These are phyloP conservation scores for Panellus pusillus DNA, from an alignment of 768 basidiomycete species.

Conservation along the genomic window DNA sequence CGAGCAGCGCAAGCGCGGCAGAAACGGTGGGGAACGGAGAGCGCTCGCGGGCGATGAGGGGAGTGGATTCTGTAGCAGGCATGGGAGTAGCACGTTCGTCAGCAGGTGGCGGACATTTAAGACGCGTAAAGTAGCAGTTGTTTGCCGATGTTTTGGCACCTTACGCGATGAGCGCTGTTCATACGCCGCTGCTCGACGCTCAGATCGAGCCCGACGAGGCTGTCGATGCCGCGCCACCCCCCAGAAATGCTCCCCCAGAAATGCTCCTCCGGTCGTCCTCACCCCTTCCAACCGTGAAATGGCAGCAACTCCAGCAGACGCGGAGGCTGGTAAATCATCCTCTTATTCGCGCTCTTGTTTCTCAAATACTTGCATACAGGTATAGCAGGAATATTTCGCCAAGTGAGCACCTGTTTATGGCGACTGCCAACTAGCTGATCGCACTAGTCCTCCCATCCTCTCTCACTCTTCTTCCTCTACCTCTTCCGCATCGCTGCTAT, in stretches of 20 bases:
- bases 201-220: conserved; percentile 88
- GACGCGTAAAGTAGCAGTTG: background rate
- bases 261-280: too few relatives aligned
- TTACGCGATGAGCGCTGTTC: conserved; percentile 53
- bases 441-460: conserved; percentile 72
- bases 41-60: conserved; percentile 15
- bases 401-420: conserved; percentile 44
- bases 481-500: conserved; percentile 89
- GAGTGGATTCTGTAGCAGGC: conserved; percentile 23
- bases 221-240: conserved; percentile 29
- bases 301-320: conserved; percentile 60
- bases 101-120: background rate
- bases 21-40: conserved; percentile 18
- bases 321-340: conserved; percentile 67
- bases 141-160: background rate
- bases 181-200: too few relatives aligned
- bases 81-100: background rate
- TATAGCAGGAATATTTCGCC: conserved; percentile 73
- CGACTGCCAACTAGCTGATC: conserved; percentile 4
- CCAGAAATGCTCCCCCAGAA: conserved; percentile 34
- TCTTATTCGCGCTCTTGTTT: background rate
- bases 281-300: conserved; percentile 54
- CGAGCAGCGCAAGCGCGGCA: conserved; percentile 21
- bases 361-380: conserved; percentile 38
- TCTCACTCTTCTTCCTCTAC: conserved; percentile 85